These are phyloP conservation scores for Mortierella sp. DNA, from an alignment of 371 early-diverging fungal species.

Conservation along the genomic window DNA sequence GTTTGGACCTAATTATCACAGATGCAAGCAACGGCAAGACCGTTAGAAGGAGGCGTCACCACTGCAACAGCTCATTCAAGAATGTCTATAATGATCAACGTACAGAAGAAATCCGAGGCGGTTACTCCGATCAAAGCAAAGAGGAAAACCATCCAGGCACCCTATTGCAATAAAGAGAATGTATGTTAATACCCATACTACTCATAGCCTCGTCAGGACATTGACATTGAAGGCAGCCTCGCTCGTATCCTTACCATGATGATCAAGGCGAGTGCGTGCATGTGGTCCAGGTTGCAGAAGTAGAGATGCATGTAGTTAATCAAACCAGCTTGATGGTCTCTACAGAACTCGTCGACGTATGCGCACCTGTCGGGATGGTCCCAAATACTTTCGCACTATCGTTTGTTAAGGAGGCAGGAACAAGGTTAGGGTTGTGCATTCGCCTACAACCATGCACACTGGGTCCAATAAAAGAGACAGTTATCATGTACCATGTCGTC, in stretches of 20 bases:
- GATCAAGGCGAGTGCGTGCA: constrained; percentile 59
- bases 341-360: constrained; percentile 65
- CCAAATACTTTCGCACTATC: constrained; percentile 66
- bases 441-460: no score
- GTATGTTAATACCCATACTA: neutral
- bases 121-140: constrained; percentile 76
- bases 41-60: neutral
- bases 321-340: constrained; percentile 63
- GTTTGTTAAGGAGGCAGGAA: neutral
- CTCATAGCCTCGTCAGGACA: neutral
- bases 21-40: neutral
- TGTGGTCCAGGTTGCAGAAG: constrained; percentile 66
- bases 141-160: constrained; percentile 68
- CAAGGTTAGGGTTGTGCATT: neutral
- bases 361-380: constrained; percentile 66
- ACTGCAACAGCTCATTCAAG: neutral
- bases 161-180: constrained; percentile 39
- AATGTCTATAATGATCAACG: neutral
- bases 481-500: neutral
- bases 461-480: neutral
- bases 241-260: constrained; percentile 59
- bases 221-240: neutral
- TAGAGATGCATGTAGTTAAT: constrained; percentile 72
- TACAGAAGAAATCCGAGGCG: constrained; percentile 80
- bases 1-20: constrained; percentile 65